Evolutionary conservation across 352 stramenopile genomes (phyloP).

Genomic region (Phytophthora brassicae): DNA sequence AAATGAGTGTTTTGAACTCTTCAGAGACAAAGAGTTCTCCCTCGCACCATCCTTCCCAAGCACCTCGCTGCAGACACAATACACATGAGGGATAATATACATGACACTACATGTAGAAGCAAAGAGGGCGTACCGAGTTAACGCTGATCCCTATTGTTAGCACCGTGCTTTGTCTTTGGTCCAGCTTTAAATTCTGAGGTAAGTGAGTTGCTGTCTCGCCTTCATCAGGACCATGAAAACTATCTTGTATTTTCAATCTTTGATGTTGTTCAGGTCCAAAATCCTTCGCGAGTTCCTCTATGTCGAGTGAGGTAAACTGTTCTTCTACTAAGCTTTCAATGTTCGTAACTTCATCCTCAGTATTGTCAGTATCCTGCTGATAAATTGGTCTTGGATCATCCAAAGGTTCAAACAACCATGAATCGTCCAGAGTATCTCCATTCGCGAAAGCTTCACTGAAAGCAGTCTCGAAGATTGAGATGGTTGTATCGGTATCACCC

Average conservation of each 20-base stretch:
- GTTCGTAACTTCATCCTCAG: conserved; percentile 15
- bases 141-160: conserved; percentile 17
- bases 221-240: not conserved
- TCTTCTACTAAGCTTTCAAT: conserved; percentile 16
- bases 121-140: conserved; percentile 21
- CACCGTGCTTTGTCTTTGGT: conserved; percentile 7
- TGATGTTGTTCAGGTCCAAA: conserved; percentile 3
- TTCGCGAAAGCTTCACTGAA: conserved; percentile 23
- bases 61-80: conserved; percentile 21
- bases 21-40: conserved; percentile 21
- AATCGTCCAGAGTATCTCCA: conserved; percentile 23
- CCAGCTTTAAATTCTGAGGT: not conserved
- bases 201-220: not conserved
- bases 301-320: not conserved
- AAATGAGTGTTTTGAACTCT: conserved; percentile 17
- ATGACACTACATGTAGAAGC: not conserved
- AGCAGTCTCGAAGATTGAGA: conserved; percentile 25
- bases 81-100: not conserved
- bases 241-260: conserved; percentile 10
- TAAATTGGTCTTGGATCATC: conserved; percentile 7
- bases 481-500: conserved; percentile 35
- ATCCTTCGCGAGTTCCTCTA: not conserved
- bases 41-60: conserved; percentile 32
- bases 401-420: conserved; percentile 34
- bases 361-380: conserved; percentile 9